Evolutionary conservation across 148 eudicot genomes (phyloP).

Genomic region (Simmondsia chinensis): DNA sequence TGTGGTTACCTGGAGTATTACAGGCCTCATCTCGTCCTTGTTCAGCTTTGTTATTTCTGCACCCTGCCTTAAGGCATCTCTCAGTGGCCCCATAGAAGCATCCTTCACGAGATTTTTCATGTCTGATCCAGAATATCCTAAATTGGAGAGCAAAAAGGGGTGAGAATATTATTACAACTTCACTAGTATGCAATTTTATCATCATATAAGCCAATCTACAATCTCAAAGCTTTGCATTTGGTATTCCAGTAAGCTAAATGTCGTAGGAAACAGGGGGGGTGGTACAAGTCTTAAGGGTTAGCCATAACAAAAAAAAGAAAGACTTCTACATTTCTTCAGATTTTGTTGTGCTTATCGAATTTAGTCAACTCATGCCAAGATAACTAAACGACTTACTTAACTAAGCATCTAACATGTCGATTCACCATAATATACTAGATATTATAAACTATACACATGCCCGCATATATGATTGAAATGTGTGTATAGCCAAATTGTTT

Average conservation of each 20-base stretch:
- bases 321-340: not conserved
- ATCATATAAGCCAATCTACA: too few species aligned
- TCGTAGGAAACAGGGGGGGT: not conserved
- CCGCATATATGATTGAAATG: too few species aligned
- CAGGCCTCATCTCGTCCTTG: slow-evolving; percentile 95
- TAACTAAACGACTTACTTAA: too few species aligned
- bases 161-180: too few species aligned
- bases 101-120: slow-evolving; percentile 98
- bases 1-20: slow-evolving; percentile 55
- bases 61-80: slow-evolving; percentile 87
- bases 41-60: slow-evolving; percentile 65
- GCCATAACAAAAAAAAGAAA: not conserved
- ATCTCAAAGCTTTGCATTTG: too few species aligned
- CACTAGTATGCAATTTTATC: too few species aligned
- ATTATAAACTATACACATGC: too few species aligned
- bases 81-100: slow-evolving; percentile 98
- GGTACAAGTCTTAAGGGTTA: not conserved
- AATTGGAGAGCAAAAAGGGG: not conserved
- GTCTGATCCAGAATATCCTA: slow-evolving; percentile 98
- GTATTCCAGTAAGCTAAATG: too few species aligned
- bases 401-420: too few species aligned
- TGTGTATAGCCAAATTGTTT: too few species aligned
- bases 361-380: too few species aligned
- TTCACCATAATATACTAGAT: too few species aligned
- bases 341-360: not conserved